A percentile compares a stretch with the other conserved stretches of the same genome.
These are phyloP conservation scores for Rhizopus arrhizus DNA, from an alignment of 371 early-diverging fungal genomes.

Conservation along the genomic window DNA sequence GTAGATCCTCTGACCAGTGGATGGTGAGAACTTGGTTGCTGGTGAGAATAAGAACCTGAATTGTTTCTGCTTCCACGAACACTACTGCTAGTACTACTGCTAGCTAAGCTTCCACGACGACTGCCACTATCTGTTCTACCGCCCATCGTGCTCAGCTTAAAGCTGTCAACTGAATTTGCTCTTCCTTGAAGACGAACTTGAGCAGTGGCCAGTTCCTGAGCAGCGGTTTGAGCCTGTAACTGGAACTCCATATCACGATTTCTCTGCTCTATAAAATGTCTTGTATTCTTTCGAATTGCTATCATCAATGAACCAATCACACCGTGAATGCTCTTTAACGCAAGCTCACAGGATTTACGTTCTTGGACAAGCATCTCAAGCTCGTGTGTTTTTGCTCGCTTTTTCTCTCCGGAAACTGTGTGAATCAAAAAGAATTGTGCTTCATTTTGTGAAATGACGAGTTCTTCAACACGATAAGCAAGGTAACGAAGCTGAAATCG, in stretches of 20 bases:
- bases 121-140: slow-evolving; percentile 15
- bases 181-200: slow-evolving; percentile 32
- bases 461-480: slow-evolving; percentile 27
- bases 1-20: not conserved
- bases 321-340: slow-evolving; percentile 26
- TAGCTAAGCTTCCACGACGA: not conserved
- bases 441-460: slow-evolving; percentile 39
- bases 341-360: slow-evolving; percentile 29
- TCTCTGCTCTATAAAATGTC: slow-evolving; percentile 24
- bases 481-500: slow-evolving; percentile 33
- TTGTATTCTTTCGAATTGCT: slow-evolving; percentile 28
- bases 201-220: slow-evolving; percentile 34
- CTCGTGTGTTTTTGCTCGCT: slow-evolving; percentile 30
- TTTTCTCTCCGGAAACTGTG: slow-evolving; percentile 29
- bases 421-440: slow-evolving; percentile 43
- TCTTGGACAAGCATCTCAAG: slow-evolving; percentile 38
- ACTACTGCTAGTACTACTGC: slow-evolving; percentile 25
- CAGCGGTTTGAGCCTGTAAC: slow-evolving; percentile 30
- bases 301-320: slow-evolving; percentile 31
- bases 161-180: slow-evolving; percentile 1
- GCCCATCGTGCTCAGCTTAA: slow-evolving; percentile 18
- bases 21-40: not conserved
- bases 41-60: not conserved
- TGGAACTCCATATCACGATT: slow-evolving; percentile 26
- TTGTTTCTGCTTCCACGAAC: slow-evolving; percentile 1